These are phyloP conservation scores for Pseudogymnoascus sp. DNA, from an alignment of 2,329 filamentous ascomycete species.

Conservation along the genomic window DNA sequence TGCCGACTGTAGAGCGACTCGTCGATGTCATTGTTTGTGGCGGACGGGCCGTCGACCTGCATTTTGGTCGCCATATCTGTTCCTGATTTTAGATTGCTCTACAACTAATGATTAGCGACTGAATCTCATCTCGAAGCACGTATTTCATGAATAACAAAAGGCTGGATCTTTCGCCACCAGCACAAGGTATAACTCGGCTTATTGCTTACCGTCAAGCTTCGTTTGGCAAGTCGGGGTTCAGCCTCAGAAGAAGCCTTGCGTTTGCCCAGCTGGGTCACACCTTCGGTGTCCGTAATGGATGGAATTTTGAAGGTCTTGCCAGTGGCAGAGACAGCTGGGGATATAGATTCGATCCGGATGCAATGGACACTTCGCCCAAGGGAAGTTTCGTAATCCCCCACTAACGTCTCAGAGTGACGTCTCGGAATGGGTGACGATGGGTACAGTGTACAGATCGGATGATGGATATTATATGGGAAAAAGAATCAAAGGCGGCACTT, in stretches of 20 bases:
- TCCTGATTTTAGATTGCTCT: slow-evolving; percentile 3
- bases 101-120: background rate
- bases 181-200: background rate
- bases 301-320: slow-evolving; percentile 8
- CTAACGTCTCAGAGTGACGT: slow-evolving; percentile 4
- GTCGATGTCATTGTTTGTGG: slow-evolving; percentile 52
- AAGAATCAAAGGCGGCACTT: background rate
- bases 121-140: background rate
- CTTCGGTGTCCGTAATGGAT: slow-evolving; percentile 4
- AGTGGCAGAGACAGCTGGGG: background rate
- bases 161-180: background rate
- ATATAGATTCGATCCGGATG: slow-evolving; percentile 1
- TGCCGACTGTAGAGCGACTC: slow-evolving; percentile 67
- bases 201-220: slow-evolving; percentile 7
- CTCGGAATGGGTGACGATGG: background rate
- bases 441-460: background rate
- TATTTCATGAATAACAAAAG: background rate
- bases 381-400: background rate
- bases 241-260: slow-evolving; percentile 7
- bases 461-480: background rate
- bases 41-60: slow-evolving; percentile 54
- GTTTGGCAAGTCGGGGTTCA: slow-evolving; percentile 9
- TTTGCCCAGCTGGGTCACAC: slow-evolving; percentile 9
- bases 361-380: slow-evolving; percentile 1
- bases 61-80: slow-evolving; percentile 52